Conservation (phyloP, 2,329 filamentous ascomycete species). For the Neophaeococcomyces mojaviensis region DNA sequence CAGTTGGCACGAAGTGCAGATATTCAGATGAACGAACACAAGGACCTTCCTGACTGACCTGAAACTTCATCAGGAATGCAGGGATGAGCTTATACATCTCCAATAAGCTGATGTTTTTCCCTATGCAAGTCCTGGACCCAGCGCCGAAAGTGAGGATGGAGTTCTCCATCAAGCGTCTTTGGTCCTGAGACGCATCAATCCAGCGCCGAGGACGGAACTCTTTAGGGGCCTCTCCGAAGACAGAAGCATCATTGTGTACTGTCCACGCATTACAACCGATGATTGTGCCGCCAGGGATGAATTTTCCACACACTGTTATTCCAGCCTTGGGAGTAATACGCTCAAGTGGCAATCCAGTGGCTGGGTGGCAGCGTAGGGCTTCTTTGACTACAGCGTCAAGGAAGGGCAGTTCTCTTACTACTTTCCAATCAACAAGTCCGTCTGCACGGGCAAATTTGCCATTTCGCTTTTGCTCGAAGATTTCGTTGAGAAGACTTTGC, state of each 20-base stretch:
- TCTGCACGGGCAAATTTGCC: slow-evolving; percentile 22
- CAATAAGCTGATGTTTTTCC: slow-evolving; percentile 25
- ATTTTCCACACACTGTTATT: slow-evolving; percentile 13
- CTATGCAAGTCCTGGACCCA: slow-evolving; percentile 24
- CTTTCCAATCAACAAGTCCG: slow-evolving; percentile 26
- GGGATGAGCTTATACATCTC: slow-evolving; percentile 23
- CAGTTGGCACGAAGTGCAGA: too few relatives aligned
- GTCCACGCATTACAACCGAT: slow-evolving; percentile 30
- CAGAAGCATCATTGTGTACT: slow-evolving; percentile 22
- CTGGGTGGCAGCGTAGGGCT: slow-evolving; percentile 31
- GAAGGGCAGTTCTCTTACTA: slow-evolving; percentile 26
- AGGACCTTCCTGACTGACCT: too few relatives aligned
- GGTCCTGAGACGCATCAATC: slow-evolving; percentile 14
- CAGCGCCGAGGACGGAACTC: slow-evolving; percentile 26
- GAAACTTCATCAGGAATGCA: slow-evolving; percentile 19
- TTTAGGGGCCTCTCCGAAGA: slow-evolving; percentile 20
- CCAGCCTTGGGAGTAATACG: slow-evolving; percentile 26
- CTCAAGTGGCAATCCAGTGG: slow-evolving; percentile 29
- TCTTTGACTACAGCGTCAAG: slow-evolving; percentile 32
- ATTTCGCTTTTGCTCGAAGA: slow-evolving; percentile 21
- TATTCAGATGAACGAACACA: too few relatives aligned
- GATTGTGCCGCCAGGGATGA: slow-evolving; percentile 25
- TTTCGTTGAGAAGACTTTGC: slow-evolving; percentile 24
- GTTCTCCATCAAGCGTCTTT: slow-evolving; percentile 21
- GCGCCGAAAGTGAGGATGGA: slow-evolving; percentile 22